Percentiles rank a stretch among this genome's conserved stretches.
These are phyloP conservation scores for Phytophthora pseudosyringae DNA, from an alignment of 352 stramenopile species.

Conservation along the genomic window DNA sequence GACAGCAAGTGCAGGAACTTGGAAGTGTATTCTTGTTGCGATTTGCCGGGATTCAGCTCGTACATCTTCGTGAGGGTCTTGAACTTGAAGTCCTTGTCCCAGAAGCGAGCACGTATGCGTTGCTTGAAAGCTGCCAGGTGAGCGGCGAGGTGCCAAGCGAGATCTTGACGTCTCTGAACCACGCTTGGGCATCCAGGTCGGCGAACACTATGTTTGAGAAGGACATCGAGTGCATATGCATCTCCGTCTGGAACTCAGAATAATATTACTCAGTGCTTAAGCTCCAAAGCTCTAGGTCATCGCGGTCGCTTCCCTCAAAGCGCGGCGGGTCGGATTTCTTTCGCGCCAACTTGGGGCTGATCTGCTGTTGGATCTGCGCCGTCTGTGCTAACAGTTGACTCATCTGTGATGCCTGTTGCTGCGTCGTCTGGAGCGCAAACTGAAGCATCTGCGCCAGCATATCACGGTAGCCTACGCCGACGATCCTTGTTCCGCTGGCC, in stretches of 20 bases:
- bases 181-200: not conserved
- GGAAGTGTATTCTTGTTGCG: conserved; percentile 17
- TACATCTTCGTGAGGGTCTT: not conserved
- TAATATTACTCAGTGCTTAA: not conserved
- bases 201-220: not conserved
- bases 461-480: too few relatives aligned
- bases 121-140: not conserved
- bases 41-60: not conserved
- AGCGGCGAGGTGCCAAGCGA: not conserved
- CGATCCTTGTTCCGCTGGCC: too few relatives aligned
- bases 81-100: not conserved
- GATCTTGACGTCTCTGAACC: not conserved
- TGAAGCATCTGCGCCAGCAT: too few relatives aligned
- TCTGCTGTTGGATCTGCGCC: not conserved
- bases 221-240: not conserved
- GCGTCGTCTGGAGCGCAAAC: too few relatives aligned
- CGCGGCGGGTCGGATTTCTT: not conserved
- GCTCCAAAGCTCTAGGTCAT: not conserved
- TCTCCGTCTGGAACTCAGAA: not conserved
- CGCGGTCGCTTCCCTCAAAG: not conserved
- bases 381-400: not conserved
- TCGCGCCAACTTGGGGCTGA: not conserved
- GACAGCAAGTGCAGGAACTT: conserved; percentile 11
- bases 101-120: not conserved
- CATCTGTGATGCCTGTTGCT: not conserved